Base-by-base conservation (phyloP, 805 yeast genomes). In the Debaryomyces castellii region DNA sequence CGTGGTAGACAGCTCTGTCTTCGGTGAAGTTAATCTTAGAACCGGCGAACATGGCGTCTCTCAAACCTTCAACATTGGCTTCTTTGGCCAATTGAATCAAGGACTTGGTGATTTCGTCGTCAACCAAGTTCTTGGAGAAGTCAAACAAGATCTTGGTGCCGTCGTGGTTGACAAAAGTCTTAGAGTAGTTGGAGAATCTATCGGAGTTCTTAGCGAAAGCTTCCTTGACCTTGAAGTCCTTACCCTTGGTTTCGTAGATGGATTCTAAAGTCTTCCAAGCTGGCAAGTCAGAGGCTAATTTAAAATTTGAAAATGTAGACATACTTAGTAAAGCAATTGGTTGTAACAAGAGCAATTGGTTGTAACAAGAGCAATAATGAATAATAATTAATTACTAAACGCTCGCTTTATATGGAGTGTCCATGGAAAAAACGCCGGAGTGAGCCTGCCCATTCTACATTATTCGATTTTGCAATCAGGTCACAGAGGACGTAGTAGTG, bases 1-100 rank as follows among this genome's bases (percentile, higher is more conserved):
- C 89, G 74, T 94, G 99, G 80, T 80, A 94, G 39, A 94, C 99
- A 34, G 99, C 98, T 72, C 96, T 82, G 72, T 83, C 87, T 75
- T 94, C 99, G 51, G 99, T 94, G 73, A 81, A 81, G 80, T 94
- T 94, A 78, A 94, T 90, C 73, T 89, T 90, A 49, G 83, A 87
- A 67, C 99, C 99, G 24, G 79, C 80, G 64, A 94, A 94, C 90
- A 94, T 84, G 46, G 79, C 88, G 61, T 92, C 95, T 69, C 98
- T 83, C 66, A 94, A 82, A 48, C 76, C 64, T 67, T 89, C 94
- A 57, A 94, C 91, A 44, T 83, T 80, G 55, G 97, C 91, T 71
- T 94, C 96, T 66, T 83, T 81, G 57, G 98, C 98, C 63, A 94
- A 81, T 60, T 81, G 77, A 52, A 89, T 51, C 66, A 94, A 81